phyloP scores from a whole-genome alignment of 305 asterid genomes.

The Solanum chacoense region DNA sequence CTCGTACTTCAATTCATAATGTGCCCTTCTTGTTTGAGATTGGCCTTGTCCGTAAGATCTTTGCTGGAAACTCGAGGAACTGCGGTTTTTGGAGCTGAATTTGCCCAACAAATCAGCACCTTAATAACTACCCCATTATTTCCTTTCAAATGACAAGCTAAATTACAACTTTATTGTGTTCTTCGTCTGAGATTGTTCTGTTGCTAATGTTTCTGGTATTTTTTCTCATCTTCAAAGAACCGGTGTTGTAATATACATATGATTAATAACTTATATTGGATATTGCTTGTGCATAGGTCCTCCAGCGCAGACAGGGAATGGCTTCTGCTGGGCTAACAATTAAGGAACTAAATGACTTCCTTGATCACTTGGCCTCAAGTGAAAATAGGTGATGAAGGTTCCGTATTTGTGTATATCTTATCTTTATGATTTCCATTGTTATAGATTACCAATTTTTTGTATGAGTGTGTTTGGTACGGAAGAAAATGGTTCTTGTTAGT shows the following conservation, averaged over 20 bases:
- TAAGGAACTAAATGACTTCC: slow-evolving; percentile 63
- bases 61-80: background rate
- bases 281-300: slow-evolving; percentile 34
- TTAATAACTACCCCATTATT: background rate
- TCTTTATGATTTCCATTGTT: background rate
- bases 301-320: slow-evolving; percentile 73
- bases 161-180: background rate
- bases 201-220: background rate
- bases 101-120: background rate
- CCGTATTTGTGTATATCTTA: background rate
- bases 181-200: background rate
- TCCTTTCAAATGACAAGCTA: background rate
- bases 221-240: background rate
- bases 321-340: slow-evolving; percentile 68
- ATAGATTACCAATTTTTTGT: background rate
- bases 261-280: background rate
- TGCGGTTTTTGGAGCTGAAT: background rate
- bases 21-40: background rate
- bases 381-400: slow-evolving; percentile 49
- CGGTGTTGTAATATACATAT: slow-evolving; percentile 5
- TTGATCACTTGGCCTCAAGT: slow-evolving; percentile 70
- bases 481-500: background rate
- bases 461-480: background rate
- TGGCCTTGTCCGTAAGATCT: background rate
- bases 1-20: background rate